Conservation (phyloP, 352 stramenopile species). For the Globisporangium emineosum region DNA sequence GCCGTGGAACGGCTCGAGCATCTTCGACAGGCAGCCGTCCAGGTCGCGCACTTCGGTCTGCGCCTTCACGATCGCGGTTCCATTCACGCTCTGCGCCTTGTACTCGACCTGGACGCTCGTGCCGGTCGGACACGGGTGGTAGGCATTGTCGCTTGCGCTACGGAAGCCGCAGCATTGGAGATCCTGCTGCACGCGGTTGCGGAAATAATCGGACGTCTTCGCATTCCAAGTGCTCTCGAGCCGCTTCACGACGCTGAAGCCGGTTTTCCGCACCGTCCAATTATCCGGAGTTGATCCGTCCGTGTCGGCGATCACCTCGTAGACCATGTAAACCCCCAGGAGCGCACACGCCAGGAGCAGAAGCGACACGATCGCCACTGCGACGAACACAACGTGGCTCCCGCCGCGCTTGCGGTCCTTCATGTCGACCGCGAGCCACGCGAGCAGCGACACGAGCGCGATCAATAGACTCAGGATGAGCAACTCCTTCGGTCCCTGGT, state of each 20-base stretch:
- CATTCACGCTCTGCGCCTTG: slow-evolving; percentile 58
- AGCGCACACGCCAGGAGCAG: slow-evolving; percentile 39
- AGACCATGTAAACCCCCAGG: slow-evolving; percentile 57
- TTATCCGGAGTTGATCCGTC: slow-evolving; percentile 42
- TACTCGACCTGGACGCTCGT: slow-evolving; percentile 49
- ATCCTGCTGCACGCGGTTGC: slow-evolving; percentile 54
- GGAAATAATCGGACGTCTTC: slow-evolving; percentile 38
- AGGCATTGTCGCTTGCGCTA: slow-evolving; percentile 35
- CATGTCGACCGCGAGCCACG: slow-evolving; percentile 53
- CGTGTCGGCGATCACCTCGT: slow-evolving; percentile 48
- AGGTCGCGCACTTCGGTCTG: slow-evolving; percentile 49
- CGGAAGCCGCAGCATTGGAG: slow-evolving; percentile 71
- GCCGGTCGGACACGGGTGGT: slow-evolving; percentile 50
- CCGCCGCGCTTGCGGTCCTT: slow-evolving; percentile 33
- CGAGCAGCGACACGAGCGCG: slow-evolving; percentile 35
- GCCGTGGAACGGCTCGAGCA: slow-evolving; percentile 53
- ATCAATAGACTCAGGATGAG: slow-evolving; percentile 33
- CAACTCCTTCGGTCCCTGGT: slow-evolving; percentile 39
- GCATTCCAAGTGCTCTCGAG: slow-evolving; percentile 49
- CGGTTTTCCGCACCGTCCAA: slow-evolving; percentile 72
- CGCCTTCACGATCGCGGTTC: slow-evolving; percentile 36
- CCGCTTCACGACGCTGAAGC: slow-evolving; percentile 52
- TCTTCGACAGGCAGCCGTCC: slow-evolving; percentile 42
- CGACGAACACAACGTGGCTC: slow-evolving; percentile 31
- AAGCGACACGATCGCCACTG: slow-evolving; percentile 35